Conservation (phyloP, 208 protist genomes). For the Trypanosoma boissoni region DNA sequence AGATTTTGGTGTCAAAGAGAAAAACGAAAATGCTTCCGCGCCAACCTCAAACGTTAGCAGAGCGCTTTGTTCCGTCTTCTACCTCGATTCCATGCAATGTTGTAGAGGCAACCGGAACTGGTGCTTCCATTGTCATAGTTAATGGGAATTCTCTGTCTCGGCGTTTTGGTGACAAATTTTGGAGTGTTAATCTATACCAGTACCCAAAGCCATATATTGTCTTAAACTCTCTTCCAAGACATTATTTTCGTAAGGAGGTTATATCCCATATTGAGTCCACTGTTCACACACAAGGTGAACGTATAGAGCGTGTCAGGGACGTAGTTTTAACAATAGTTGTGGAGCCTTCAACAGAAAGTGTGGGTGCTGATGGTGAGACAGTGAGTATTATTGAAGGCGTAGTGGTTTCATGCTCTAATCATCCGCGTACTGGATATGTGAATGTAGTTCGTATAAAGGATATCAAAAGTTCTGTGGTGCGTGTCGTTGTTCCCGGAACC, state of each 20-base stretch:
- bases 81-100: constrained; percentile 10
- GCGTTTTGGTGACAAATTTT: constrained; percentile 13
- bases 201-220: constrained; percentile 18
- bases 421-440: constrained; percentile 25
- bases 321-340: constrained; percentile 13
- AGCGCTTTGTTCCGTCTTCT: constrained; percentile 15
- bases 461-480: not conserved
- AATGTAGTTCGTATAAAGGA: constrained; percentile 17
- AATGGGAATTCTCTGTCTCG: not conserved
- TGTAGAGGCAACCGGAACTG: constrained; percentile 19
- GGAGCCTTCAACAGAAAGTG: not conserved
- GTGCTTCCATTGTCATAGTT: constrained; percentile 21
- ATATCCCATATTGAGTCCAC: constrained; percentile 15
- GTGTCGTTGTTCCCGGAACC: constrained; percentile 20
- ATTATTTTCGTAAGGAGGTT: constrained; percentile 17
- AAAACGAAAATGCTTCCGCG: constrained; percentile 1
- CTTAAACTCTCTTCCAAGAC: constrained; percentile 11
- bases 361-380: not conserved
- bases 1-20: constrained; percentile 9
- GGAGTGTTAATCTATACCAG: constrained; percentile 22
- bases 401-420: constrained; percentile 25
- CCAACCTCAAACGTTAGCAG: not conserved
- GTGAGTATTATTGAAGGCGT: constrained; percentile 11
- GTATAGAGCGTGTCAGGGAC: constrained; percentile 21
- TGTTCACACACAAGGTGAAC: constrained; percentile 1